Evolutionary conservation across 2,329 filamentous ascomycete species (phyloP).

Genomic region (Trichoderma pleuroti): DNA sequence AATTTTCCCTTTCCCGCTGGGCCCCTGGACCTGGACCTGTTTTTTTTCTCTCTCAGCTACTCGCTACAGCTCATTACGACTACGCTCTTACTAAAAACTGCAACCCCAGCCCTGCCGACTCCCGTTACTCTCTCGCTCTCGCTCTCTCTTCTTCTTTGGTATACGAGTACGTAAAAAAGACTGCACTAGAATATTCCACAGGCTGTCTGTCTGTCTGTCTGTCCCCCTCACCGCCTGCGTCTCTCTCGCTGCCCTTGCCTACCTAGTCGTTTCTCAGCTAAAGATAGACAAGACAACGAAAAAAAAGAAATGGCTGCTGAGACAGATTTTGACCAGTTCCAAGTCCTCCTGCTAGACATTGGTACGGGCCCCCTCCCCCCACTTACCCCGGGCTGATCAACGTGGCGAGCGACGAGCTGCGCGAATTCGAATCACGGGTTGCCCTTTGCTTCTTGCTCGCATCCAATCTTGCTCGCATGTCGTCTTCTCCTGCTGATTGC

Average conservation of each 20-base stretch:
- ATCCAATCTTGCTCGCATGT: background rate
- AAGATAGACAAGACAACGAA: background rate
- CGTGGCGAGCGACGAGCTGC: constrained; percentile 3
- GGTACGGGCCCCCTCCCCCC: constrained; percentile 27
- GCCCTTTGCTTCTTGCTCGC: background rate
- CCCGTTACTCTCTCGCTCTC: background rate
- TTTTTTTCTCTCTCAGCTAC: background rate
- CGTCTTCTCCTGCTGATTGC: constrained; percentile 17
- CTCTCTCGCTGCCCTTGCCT: background rate
- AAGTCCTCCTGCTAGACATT: constrained; percentile 38
- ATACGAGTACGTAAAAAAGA: background rate
- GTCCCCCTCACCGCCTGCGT: constrained; percentile 1
- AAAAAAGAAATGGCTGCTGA: constrained; percentile 17
- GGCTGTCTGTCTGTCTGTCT: background rate
- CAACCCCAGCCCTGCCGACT: background rate
- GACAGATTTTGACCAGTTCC: constrained; percentile 29
- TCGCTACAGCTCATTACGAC: constrained; percentile 1
- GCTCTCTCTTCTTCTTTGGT: background rate
- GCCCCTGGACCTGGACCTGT: background rate
- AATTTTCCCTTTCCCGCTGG: constrained; percentile 1
- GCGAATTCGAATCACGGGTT: constrained; percentile 7
- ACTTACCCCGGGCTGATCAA: constrained; percentile 14
- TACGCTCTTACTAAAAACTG: background rate
- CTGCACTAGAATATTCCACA: background rate
- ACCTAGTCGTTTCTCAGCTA: background rate